Base-by-base conservation (phyloP, 306 rosid genomes). In the Cucumis hystrix region DNA sequence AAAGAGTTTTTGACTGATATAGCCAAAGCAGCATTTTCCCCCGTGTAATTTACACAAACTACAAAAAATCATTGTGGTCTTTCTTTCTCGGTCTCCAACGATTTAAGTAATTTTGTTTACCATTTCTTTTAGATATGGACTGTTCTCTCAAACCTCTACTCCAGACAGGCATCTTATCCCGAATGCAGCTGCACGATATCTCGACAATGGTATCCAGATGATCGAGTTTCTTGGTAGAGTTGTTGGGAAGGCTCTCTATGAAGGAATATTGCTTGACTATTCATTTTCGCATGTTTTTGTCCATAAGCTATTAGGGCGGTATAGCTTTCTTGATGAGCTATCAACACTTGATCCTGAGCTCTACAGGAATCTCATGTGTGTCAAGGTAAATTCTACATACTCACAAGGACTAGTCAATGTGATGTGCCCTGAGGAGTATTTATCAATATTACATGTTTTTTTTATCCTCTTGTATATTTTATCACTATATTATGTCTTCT, bases 201-300 rank as follows among this genome's bases (percentile, higher is more conserved):
- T 92, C 78, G 97, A 90, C 65, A 95, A 89, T 80, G 98, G 97
- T 83, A 84, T 92, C 86, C 97, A 87, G 84, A 92, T 95, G 97
- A 95, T 95, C 83, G 98, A 95, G 80, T 95, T 92, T 88, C 96
- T 95, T 72, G 98, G 98, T 85, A 87, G 97, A 87, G 89, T 95
- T 69, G 98, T 95, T 57, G 98, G 97, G 25, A 95, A 95, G 91
- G 97, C 98, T 83, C 91, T 95, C 39, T 95, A 95, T 83, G 99
- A 95, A 87, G 99, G 97, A 80, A 92, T 95, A 82, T 86, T 95
- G 86, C 93, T 90, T 63, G 97, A 95, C 79, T 95, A 95, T 87
- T 92, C 98, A 71, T 95, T 95, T 87, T 92, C 97, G 6, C 97
- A 87, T 80, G 96, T 92, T 80, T 90, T 95, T 85, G 92, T 90